Base-by-base conservation (phyloP, 225 moss, liverwort and hornwort genomes). In the Physcomitrium patens region DNA sequence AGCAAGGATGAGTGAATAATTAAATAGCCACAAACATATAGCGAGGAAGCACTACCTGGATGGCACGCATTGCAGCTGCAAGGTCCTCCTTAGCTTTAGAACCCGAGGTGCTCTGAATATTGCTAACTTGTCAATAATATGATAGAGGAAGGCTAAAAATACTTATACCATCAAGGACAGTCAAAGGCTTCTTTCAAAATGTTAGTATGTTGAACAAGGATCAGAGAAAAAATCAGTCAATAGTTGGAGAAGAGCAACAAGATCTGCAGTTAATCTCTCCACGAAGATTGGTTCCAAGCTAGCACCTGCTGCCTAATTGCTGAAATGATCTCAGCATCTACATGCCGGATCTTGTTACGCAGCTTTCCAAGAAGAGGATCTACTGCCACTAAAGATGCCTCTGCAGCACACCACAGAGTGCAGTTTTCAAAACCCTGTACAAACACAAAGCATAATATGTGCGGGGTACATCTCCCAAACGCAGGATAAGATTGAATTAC, bases 51-150 rank as follows among this genome's bases (percentile, higher is more conserved):
- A 42, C 24, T 69, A 93, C 93, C 91, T 94, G 94, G 61, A 94
- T 94, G 55, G 91, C 90, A 54, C 71, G 79, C 91, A 88, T 91
- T 63, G 94, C 91, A 12, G 91, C 88, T 78, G 90, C 92, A 82
- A 94, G 92, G 60, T 94, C 94, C 74, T 92, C 92, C 73, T 94
- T 92, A 48, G 94, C 94, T 81, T 94, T 94, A 12, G 89, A 90
- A 68, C 94, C 94, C 62, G 94, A 89, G 27, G 89, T 89, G 77
- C 94, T 94, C 94, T 94, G 89, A 56, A 44, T 63, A 46, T 42
- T 77, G 48, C 45, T 26, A 65, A 63, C 18, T 28, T 45, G 24
- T 67, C 15, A 48, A 52, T 37, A 12, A 68, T 44, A 66, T 60
- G n/a, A 60, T 72, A 14, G 42, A 72, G 58, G 41, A 69, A 20